A percentile compares a stretch with the other conserved stretches of the same genome.
Conservation (phyloP, 2,329 filamentous ascomycete species). For the Berkeleyomyces rouxiae region DNA sequence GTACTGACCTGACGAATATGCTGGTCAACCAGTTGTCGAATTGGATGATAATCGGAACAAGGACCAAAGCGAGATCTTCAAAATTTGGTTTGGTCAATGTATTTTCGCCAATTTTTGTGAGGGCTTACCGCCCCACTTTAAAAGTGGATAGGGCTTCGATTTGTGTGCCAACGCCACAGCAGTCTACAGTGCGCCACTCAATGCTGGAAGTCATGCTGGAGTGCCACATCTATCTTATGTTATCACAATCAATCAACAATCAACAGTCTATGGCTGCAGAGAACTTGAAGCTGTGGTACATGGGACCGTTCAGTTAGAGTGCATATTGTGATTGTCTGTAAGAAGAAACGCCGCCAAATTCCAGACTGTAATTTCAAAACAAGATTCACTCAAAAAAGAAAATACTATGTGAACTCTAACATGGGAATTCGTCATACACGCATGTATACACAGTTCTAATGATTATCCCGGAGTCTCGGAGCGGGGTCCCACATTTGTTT, state of each 20-base stretch:
- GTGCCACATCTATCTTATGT: not conserved
- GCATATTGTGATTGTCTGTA: no score
- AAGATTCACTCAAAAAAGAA: no score
- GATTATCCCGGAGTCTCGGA: no score
- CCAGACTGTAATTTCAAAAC: no score
- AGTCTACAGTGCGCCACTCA: not conserved
- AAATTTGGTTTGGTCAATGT: slow-evolving; percentile 3
- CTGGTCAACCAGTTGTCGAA: slow-evolving; percentile 32
- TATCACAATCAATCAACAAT: not conserved
- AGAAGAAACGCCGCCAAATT: no score
- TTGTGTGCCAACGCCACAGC: slow-evolving; percentile 5
- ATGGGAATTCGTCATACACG: no score
- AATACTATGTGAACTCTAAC: no score
- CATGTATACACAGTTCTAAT: no score
- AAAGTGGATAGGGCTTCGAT: slow-evolving; percentile 4
- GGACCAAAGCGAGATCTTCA: not conserved
- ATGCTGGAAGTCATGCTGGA: not conserved
- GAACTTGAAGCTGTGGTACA: no score
- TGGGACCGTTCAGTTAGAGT: no score
- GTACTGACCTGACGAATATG: slow-evolving; percentile 32
- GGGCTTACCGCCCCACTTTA: slow-evolving; percentile 9
- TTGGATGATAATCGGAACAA: slow-evolving; percentile 21
- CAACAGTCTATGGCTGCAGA: no score
- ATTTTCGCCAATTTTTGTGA: slow-evolving; percentile 6
- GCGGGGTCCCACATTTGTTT: not conserved